Evolutionary conservation across 352 stramenopile genomes (phyloP), one percentile per base, ranked within the genome.

Genomic region (Phytophthora megakarya): DNA sequence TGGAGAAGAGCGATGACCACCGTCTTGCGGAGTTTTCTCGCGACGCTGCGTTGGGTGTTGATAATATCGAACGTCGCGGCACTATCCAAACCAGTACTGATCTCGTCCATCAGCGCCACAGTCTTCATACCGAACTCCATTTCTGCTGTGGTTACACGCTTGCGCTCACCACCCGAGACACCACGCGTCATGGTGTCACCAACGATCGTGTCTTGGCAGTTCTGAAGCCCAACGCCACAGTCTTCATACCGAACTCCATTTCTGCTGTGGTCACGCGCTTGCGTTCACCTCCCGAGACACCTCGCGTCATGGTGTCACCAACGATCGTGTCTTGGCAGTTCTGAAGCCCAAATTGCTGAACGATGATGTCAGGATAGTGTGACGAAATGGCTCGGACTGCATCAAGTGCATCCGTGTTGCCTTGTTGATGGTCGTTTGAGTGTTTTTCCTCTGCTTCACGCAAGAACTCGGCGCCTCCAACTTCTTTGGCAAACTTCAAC

Each of bases 71-170:
- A 75, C 9, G 66, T 79, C 64, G 92, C 28, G 84, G 72, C 48
- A 92, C 70, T 72, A 88, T 91, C 53, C 73, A 98, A 76, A 3
- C 95, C 95, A 13, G 92, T 98, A 61, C 82, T 96, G 65, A 98
- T 97, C 76, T 96, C 87, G 67, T 98, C 93, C 66, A 87, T 85
- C 22, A 94, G 83, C 23, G 79, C 57, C 23, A 97, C 76, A 47
- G 72, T 81, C 60, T 85, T 80, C 42, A 76, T 71, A 28, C 76
- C 74, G 49, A 93, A 84, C 46, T 95, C 70, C 82, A 98, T 98
- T 30, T 67, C 59, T 2, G 32, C 49, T 3, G 59, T 90, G 22
- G 86, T 72, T 1, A 72, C 57, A 15, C 64, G 64, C 84, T 48
- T 81, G 70, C 59, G 91, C 78, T 67, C 91, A 90, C 91, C 91